Base-by-base conservation (phyloP, 495 filamentous ascomycete genomes). In the Tetracladium marchalianum region DNA sequence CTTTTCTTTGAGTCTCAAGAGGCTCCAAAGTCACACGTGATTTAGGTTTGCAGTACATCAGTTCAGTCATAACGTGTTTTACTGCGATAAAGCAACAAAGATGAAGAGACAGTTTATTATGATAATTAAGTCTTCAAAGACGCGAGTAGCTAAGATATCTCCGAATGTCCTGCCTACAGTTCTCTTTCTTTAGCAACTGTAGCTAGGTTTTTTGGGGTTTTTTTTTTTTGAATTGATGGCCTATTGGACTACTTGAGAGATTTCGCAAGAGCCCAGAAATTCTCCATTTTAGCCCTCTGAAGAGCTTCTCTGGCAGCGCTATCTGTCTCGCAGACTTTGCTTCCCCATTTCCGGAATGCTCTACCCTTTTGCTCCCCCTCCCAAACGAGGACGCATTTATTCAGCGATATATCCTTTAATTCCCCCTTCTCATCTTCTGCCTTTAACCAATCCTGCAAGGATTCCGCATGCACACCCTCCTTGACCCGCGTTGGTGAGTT, bases 241-340 rank as follows among this genome's bases (percentile, higher is more conserved):
- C 22, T 27, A 3, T 3, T 27, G 35, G n/a, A n/a, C 3, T 55
- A 53, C 34, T 56, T 51, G 47, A 55, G 53, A 24, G 49, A 83
- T 77, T 94, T 97, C 2, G 89, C 92, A 60, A 89, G 67, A n/a
- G 81, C 82, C 92, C 92, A 99, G 57, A 97, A 89, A 55, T 80
- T 93, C 61, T 97, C 92, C 78, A 96, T 83, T 68, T 94, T 96
- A 6, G 76, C 73, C 52, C 84, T 76, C 3, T 77, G 66, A 52
- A 99, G 62, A 31, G 80, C 73, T 50, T 95, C 86, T 65, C 84
- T 84, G 7, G 92, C 92, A 56, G 88, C 79, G 18, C 76, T 77
- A 62, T 99, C 92, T 8, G 82, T 89, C 63, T 95, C 93, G 60
- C 86, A 93, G 6, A 87, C 74, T 62, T 84, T 84, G 35, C 75